Evolutionary conservation across 2,329 filamentous ascomycete genomes (phyloP).

Genomic region (Xylariales sp.): DNA sequence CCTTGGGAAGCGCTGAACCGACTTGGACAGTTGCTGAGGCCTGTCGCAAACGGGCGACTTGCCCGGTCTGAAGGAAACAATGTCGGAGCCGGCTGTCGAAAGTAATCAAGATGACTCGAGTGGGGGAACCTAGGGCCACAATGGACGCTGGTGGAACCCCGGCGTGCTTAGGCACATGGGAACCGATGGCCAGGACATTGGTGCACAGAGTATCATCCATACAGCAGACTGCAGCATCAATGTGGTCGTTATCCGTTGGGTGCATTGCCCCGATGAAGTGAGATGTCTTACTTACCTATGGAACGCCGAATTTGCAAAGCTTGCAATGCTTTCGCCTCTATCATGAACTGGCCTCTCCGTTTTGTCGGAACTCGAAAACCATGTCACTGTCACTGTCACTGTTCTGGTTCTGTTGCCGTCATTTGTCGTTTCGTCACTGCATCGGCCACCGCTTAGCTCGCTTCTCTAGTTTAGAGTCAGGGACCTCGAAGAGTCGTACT

Average conservation of each 20-base stretch:
- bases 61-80: too few relatives aligned
- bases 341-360: background rate
- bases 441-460: conserved; percentile 9
- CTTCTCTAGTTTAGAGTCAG: background rate
- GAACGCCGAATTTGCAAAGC: background rate
- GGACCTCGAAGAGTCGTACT: background rate
- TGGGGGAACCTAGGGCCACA: background rate
- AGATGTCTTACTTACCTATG: background rate
- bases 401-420: too few relatives aligned
- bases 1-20: too few relatives aligned
- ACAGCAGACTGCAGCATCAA: background rate
- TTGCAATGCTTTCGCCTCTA: background rate
- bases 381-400: too few relatives aligned
- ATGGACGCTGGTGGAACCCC: background rate
- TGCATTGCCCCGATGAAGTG: background rate
- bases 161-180: background rate
- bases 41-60: too few relatives aligned
- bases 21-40: too few relatives aligned
- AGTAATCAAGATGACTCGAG: background rate
- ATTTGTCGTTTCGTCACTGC: too few relatives aligned
- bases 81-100: too few relatives aligned
- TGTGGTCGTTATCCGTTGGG: background rate
- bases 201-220: background rate
- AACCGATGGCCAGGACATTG: background rate
- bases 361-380: too few relatives aligned